Base-by-base conservation (phyloP, 2,329 filamentous ascomycete species). In the Lecanoromycetidae sp. region DNA sequence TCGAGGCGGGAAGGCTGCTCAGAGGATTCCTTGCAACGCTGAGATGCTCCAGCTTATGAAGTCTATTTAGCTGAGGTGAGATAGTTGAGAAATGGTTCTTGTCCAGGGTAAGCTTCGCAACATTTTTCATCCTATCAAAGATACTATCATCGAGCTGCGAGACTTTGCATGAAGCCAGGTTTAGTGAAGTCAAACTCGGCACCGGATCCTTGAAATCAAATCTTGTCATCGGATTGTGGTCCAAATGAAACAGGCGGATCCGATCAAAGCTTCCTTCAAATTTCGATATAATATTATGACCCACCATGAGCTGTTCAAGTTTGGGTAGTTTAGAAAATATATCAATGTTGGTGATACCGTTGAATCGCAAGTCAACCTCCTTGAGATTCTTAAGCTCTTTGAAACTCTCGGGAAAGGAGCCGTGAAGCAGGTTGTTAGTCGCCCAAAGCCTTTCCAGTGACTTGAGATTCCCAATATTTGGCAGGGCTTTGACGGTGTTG, bases 81-180 rank as follows among this genome's bases (percentile, higher is more conserved):
- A 98, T 69, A 1, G 86, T 90, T 0, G 91, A 87, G 57, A 98
- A 93, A 61, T 95, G 93, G 59, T 98, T 98, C 61, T 86, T 88
- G 66, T 95, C 90, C 45, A 98, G 72, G 15, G 90, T 82, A 19
- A 98, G 74, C 57, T 88, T 87, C 49, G 90, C 86, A 36, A 98
- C 66, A 57, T 87, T 91, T 7, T 84, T 76, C 67, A 96, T 80
- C 60, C 90, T 87, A 55, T 83, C 80, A 60, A 94, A 96, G 12
- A 90, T 76, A 37, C 84, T 81, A 60, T 95, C 91, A 6, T 79
- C 79, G 44, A 98, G 80, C 58, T 87, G 86, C 2, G 88, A 84
- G 35, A 98, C 71, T 63, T 96, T 94, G 5, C 84, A 87, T 45
- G 87, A 90, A 5, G 88, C 91, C 46, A 98, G 71, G 58, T 94